Conservation (phyloP, 2,329 filamentous ascomycete genomes). For the Domatiomyces globalis region DNA sequence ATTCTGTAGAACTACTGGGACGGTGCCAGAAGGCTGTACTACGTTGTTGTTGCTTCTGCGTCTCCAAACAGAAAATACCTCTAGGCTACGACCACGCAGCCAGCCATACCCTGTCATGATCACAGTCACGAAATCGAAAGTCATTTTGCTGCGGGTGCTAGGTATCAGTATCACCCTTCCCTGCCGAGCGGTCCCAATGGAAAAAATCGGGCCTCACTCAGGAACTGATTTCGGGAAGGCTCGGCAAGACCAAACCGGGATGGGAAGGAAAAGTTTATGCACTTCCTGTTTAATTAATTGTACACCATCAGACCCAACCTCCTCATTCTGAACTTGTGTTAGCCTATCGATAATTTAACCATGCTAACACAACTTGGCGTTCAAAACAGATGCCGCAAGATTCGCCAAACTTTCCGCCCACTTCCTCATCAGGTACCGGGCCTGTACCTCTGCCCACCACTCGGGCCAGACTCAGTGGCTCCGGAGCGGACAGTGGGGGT, state of each 20-base stretch:
- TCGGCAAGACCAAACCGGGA: not conserved
- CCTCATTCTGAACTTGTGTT: conserved; percentile 18
- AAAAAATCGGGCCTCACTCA: not conserved
- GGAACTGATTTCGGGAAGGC: not conserved
- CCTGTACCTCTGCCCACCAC: conserved; percentile 7
- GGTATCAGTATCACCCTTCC: not conserved
- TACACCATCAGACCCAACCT: conserved; percentile 15
- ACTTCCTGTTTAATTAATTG: conserved; percentile 20
- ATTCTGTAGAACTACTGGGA: conserved; percentile 12
- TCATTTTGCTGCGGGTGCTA: not conserved
- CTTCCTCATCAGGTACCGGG: conserved; percentile 5
- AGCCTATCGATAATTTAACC: conserved; percentile 30
- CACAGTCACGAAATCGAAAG: not conserved
- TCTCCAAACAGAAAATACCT: not conserved
- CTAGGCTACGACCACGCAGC: not conserved
- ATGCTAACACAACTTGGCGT: conserved; percentile 20
- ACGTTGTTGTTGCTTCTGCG: conserved; percentile 3
- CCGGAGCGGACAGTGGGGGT: conserved; percentile 11
- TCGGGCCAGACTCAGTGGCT: conserved; percentile 23
- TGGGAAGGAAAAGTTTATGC: conserved; percentile 18
- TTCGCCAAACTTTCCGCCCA: conserved; percentile 19
- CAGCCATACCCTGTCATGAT: not conserved
- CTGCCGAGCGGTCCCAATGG: not conserved
- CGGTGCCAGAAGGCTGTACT: not conserved
- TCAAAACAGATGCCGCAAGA: conserved; percentile 19